A percentile compares a stretch with the other conserved stretches of the same genome.
phyloP scores from a whole-genome alignment of 2,329 filamentous ascomycete species.

The Trichoderma brevicompactum region DNA sequence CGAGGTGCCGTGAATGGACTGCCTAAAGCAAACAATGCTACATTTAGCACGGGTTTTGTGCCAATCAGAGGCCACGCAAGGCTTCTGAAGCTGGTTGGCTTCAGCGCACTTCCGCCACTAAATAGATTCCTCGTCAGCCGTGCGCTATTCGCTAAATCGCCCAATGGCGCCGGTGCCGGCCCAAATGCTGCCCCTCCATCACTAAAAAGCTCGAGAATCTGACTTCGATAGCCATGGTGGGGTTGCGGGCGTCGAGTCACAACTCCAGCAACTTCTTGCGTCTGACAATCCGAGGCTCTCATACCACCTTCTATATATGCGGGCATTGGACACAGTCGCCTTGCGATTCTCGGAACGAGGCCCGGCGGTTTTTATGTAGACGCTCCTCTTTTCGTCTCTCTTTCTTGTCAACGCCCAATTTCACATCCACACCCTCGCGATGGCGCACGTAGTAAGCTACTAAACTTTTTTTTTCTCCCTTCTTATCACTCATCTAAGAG shows the following conservation, averaged over 20 bases:
- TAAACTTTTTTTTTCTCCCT: not conserved
- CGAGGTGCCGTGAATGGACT: not conserved
- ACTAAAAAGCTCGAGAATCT: not conserved
- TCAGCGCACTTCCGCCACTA: constrained; percentile 14
- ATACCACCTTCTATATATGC: not conserved
- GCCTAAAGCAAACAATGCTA: not conserved
- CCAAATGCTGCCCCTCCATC: constrained; percentile 3
- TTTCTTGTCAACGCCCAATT: not conserved
- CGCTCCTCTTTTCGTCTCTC: not conserved
- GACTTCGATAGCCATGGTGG: not conserved
- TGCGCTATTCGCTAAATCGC: not conserved
- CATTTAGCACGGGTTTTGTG: not conserved
- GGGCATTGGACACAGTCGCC: not conserved
- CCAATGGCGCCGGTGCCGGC: constrained; percentile 26
- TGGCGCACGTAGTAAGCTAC: constrained; percentile 40
- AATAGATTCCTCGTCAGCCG: not conserved
- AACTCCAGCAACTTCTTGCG: too few relatives aligned
- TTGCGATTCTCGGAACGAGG: not conserved
- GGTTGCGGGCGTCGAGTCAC: too few relatives aligned
- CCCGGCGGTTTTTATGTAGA: not conserved
- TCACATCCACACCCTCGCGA: constrained; percentile 27
- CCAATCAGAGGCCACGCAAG: not conserved
- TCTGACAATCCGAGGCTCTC: not conserved
- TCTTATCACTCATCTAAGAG: not conserved
- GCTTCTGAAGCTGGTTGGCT: not conserved